These are phyloP conservation scores for Gossypium turneri DNA, from an alignment of 345 rosid genomes.

Conservation along the genomic window DNA sequence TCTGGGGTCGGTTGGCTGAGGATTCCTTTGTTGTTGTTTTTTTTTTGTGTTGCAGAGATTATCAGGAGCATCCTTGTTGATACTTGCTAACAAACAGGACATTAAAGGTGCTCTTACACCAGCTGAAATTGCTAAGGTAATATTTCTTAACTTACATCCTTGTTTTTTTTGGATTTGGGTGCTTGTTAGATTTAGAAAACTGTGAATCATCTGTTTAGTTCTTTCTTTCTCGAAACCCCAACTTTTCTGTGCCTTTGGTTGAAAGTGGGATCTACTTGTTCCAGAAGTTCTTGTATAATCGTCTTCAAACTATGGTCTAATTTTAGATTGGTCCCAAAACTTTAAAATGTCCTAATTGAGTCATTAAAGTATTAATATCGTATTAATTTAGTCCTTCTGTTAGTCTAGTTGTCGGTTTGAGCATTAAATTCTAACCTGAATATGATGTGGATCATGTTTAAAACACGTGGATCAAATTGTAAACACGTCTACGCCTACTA, in stretches of 20 bases:
- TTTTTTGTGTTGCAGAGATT: slow-evolving; percentile 55
- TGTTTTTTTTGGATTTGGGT: not conserved
- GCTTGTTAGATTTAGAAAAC: not conserved
- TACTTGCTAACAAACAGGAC: slow-evolving; percentile 90
- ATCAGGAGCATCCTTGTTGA: slow-evolving; percentile 83
- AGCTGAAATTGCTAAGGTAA: slow-evolving; percentile 75
- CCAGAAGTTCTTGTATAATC: not conserved
- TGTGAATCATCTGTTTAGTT: not conserved
- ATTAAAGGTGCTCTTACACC: slow-evolving; percentile 83
- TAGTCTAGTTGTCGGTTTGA: too few species aligned
- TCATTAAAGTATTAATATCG: too few species aligned
- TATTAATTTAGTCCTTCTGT: too few species aligned
- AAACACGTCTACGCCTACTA: too few species aligned
- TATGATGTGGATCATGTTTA: too few species aligned
- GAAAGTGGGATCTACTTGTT: not conserved
- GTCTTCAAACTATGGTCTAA: not conserved
- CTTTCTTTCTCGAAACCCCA: not conserved
- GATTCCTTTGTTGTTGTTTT: not conserved
- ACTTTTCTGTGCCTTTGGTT: not conserved
- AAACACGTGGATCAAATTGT: too few species aligned
- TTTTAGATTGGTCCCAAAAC: too few species aligned
- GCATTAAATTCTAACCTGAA: too few species aligned
- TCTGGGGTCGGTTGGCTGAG: not conserved
- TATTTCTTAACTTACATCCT: not conserved
- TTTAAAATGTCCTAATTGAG: too few species aligned